Evolutionary conservation across 306 rosid species (phyloP).

Genomic region (Fragaria iinumae): DNA sequence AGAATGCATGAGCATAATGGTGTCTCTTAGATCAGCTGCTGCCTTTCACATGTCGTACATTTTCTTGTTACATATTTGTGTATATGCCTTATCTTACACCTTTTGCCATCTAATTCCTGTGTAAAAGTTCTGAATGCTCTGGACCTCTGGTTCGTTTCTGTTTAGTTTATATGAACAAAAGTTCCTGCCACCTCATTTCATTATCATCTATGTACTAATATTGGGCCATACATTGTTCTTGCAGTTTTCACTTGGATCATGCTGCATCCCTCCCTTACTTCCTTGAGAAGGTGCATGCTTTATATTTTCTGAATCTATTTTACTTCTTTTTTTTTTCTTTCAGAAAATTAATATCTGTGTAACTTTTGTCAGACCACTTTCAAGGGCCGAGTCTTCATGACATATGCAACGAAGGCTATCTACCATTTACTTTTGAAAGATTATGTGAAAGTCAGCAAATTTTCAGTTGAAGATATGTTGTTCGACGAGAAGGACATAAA

Average conservation of each 20-base stretch:
- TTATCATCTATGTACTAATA: not conserved
- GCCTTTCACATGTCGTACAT: not conserved
- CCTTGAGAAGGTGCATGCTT: slow-evolving; percentile 57
- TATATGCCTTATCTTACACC: not conserved
- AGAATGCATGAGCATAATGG: not conserved
- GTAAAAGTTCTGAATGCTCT: not conserved
- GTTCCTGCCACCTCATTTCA: not conserved
- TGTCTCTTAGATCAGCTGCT: not conserved
- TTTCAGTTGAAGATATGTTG: slow-evolving; percentile 90
- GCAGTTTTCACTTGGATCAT: slow-evolving; percentile 91
- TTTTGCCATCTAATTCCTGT: not conserved
- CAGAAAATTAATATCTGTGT: slow-evolving; percentile 16
- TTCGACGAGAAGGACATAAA: slow-evolving; percentile 83
- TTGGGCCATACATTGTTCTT: slow-evolving; percentile 3
- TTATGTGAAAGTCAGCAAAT: slow-evolving; percentile 88
- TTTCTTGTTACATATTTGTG: not conserved
- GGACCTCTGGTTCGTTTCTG: not conserved
- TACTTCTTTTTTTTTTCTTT: not conserved
- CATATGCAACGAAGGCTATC: slow-evolving; percentile 91
- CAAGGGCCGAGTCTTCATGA: slow-evolving; percentile 92
- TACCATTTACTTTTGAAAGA: slow-evolving; percentile 65
- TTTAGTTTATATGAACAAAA: not conserved
- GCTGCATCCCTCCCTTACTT: slow-evolving; percentile 95
- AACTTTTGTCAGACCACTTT: slow-evolving; percentile 60
- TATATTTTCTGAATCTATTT: slow-evolving; percentile 3